phyloP scores from a whole-genome alignment of 2,329 filamentous ascomycete genomes.

The Penicillium brasilianum region DNA sequence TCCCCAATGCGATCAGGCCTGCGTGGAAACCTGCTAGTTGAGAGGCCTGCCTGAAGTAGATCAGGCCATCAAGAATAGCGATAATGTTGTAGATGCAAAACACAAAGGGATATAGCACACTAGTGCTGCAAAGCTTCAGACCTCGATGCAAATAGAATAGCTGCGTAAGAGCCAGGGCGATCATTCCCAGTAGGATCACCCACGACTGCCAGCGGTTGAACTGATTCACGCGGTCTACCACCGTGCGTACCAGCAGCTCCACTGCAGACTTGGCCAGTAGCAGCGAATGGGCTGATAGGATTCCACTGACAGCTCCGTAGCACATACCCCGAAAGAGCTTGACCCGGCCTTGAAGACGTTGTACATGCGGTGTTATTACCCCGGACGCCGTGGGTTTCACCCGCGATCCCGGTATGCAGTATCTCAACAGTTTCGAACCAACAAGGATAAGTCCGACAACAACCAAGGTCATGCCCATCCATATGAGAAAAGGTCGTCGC shows the following conservation, averaged over 20 bases:
- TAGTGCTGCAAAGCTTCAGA: constrained; percentile 92
- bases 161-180: constrained; percentile 82
- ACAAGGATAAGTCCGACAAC: constrained; percentile 72
- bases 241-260: constrained; percentile 85
- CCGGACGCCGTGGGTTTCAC: constrained; percentile 51
- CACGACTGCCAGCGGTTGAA: constrained; percentile 96
- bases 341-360: constrained; percentile 62
- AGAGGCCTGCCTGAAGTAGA: constrained; percentile 92
- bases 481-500: constrained; percentile 77
- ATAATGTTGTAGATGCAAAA: constrained; percentile 99
- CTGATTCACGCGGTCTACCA: constrained; percentile 85
- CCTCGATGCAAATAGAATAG: constrained; percentile 95
- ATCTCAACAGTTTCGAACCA: constrained; percentile 55
- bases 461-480: constrained; percentile 82
- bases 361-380: constrained; percentile 44
- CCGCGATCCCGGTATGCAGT: constrained; percentile 40
- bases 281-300: constrained; percentile 89
- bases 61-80: constrained; percentile 93
- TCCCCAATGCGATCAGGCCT: constrained; percentile 76
- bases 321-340: constrained; percentile 80
- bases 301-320: constrained; percentile 89
- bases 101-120: constrained; percentile 92
- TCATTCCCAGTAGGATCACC: constrained; percentile 81
- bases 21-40: constrained; percentile 77
- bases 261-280: constrained; percentile 96